Base-by-base conservation (phyloP, 2,329 filamentous ascomycete species). In the Colletotrichum sp. region DNA sequence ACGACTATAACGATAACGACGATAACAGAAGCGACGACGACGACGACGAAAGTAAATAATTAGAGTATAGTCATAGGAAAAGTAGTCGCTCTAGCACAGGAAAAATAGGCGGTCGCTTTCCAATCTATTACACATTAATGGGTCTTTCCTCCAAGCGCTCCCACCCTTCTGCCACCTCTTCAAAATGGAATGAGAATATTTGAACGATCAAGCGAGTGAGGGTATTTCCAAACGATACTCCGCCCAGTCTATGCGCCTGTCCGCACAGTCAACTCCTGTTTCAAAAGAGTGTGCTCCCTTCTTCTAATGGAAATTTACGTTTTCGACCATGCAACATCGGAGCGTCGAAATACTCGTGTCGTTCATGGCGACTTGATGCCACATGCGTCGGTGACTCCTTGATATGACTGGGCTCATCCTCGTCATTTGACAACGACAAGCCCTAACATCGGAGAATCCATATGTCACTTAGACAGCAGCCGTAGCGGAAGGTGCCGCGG, bases 401-500 rank as follows among this genome's bases (percentile, higher is more conserved):
- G 26, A 59, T 59, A 16, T 15, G 7, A 59, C 10, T 13, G 44
- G n/a, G 44, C n/a, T 52, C n/a, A 28, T 32, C 57, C 5, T 32
- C n/a, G 26, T 24, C 18, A 18, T 12, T 28, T 60, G 9, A 24
- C 16, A 64, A 13, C 62, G n/a, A 44, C 13, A 16, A 9, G 34
- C 13, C 15, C n/a, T 21, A 4, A 26, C 8, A 36, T 18, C 32
- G 16, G 5, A 24, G 5, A 26, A 10, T n/a, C 15, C 6, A n/a
- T 12, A 8, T 15, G 9, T 9, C 9, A 10, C 16, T 66, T 9
- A 75, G 15, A 73, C 72, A 55, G 36, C 36, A 4, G 30, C 36
- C 1, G 59, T 32, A 8, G 79, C 79, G n/a, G 81, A 77, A 7
- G 79, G 75, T 5, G 79, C 60, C 9, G 80, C 77, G 24, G 80